Conservation (phyloP, 148 eudicot species). For the Cornus kousa region DNA sequence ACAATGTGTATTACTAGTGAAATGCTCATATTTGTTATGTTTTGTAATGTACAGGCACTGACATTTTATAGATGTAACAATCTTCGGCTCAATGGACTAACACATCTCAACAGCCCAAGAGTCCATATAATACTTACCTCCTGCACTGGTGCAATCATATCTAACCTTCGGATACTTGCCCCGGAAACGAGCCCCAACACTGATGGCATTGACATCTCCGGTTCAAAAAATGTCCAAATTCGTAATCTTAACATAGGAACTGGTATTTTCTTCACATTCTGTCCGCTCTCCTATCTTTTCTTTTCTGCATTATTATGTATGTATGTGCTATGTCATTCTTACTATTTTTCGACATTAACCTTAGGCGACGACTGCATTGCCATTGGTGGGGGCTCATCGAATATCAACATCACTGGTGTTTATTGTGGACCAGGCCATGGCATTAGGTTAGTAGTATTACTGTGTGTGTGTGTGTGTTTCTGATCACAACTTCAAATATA, state of each 20-base stretch:
- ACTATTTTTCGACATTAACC: neutral
- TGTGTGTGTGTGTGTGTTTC: too few relatives aligned
- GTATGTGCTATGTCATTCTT: neutral
- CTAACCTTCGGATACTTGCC: slow-evolving; percentile 34
- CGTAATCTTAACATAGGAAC: slow-evolving; percentile 35
- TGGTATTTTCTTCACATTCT: slow-evolving; percentile 18
- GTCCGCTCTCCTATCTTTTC: neutral
- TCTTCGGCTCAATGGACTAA: slow-evolving; percentile 39
- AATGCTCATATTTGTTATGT: neutral
- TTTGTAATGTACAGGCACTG: slow-evolving; percentile 32
- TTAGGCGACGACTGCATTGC: slow-evolving; percentile 57
- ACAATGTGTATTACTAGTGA: neutral
- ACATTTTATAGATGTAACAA: slow-evolving; percentile 33
- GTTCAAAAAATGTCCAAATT: slow-evolving; percentile 29
- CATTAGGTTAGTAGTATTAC: slow-evolving; percentile 29
- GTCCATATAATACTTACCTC: slow-evolving; percentile 34
- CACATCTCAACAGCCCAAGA: slow-evolving; percentile 47
- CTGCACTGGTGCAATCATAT: slow-evolving; percentile 24
- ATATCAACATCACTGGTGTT: slow-evolving; percentile 32
- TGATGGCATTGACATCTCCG: slow-evolving; percentile 38
- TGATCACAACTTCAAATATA: too few relatives aligned
- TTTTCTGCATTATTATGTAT: neutral
- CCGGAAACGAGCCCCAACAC: slow-evolving; percentile 55
- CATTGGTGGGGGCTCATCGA: slow-evolving; percentile 37
- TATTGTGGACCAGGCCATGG: slow-evolving; percentile 59